phyloP scores from a whole-genome alignment of 306 rosid genomes.

The Castanea crenata region DNA sequence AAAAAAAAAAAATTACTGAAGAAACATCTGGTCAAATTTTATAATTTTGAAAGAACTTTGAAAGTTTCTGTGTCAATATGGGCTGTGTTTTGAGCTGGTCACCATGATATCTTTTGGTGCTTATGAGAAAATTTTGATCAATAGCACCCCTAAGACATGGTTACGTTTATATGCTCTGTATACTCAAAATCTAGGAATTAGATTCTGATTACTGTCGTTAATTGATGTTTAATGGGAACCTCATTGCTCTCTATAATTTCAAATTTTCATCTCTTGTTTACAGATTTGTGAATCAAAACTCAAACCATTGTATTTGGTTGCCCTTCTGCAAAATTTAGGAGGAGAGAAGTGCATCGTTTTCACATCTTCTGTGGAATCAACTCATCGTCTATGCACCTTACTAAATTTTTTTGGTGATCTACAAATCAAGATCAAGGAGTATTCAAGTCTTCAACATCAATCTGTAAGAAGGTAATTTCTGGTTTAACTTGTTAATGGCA shows the following conservation, averaged over 20 bases:
- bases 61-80: neutral
- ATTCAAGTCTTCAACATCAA: conserved; percentile 84
- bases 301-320: conserved; percentile 84
- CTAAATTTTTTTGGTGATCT: conserved; percentile 62
- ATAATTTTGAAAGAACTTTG: neutral
- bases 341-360: conserved; percentile 86
- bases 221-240: conserved; percentile 8
- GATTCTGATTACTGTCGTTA: neutral
- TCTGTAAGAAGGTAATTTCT: conserved; percentile 67
- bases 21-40: neutral
- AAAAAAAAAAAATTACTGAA: no score
- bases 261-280: conserved; percentile 10
- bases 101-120: neutral
- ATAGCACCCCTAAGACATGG: neutral
- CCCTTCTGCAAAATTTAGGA: conserved; percentile 70
- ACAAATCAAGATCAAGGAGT: conserved; percentile 74
- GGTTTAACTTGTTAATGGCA: neutral
- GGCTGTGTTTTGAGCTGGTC: neutral
- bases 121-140: no score
- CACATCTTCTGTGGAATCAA: conserved; percentile 86
- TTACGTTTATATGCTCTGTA: neutral
- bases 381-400: conserved; percentile 81
- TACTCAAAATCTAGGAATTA: neutral
- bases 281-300: conserved; percentile 77
- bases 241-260: conserved; percentile 11